Percentiles rank a stretch among this genome's conserved stretches.
Evolutionary conservation across 768 basidiomycete genomes (phyloP).

Genomic region (Mycena floridula): DNA sequence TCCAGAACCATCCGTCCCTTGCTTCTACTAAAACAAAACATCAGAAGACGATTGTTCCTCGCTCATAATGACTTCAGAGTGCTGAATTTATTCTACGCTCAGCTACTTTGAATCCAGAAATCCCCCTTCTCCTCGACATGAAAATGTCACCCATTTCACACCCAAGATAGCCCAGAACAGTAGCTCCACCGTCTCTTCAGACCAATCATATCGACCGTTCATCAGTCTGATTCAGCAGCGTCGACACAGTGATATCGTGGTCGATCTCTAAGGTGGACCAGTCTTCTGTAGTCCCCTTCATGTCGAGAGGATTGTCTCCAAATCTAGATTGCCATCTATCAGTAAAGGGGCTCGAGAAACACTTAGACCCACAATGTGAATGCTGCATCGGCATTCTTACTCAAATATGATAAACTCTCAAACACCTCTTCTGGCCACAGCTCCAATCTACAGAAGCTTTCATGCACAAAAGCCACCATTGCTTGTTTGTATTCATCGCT

Average conservation of each 20-base stretch:
- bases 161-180: conserved; percentile 23
- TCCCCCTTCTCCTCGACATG: conserved; percentile 27
- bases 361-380: conserved; percentile 26
- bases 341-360: not conserved
- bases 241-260: conserved; percentile 23
- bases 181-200: conserved; percentile 22
- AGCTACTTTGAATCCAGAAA: conserved; percentile 22
- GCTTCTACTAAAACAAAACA: too few species aligned
- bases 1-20: too few species aligned
- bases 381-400: conserved; percentile 33
- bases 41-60: too few species aligned
- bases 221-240: conserved; percentile 25
- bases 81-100: too few species aligned
- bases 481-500: conserved; percentile 31
- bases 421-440: conserved; percentile 26
- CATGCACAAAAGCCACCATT: conserved; percentile 25
- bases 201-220: conserved; percentile 30
- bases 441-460: conserved; percentile 29
- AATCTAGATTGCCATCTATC: conserved; percentile 10
- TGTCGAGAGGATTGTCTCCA: conserved; percentile 19
- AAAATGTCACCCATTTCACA: conserved; percentile 30
- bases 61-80: too few species aligned
- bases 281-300: conserved; percentile 20
- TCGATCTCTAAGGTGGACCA: conserved; percentile 27
- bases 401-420: conserved; percentile 16